Base-by-base conservation (phyloP, 768 basidiomycete species). In the Trametes cinnabarina region DNA sequence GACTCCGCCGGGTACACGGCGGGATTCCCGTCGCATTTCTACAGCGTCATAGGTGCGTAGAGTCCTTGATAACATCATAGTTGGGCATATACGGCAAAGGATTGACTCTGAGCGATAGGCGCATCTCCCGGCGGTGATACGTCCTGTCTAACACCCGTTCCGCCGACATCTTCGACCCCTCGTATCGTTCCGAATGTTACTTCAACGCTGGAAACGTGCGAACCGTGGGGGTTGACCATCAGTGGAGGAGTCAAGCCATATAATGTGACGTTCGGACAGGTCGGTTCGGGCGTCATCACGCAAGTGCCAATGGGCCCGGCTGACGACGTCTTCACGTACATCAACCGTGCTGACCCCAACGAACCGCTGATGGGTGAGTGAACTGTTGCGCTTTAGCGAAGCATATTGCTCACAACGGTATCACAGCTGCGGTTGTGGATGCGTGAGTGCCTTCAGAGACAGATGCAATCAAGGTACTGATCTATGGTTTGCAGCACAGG, bases 191-290 rank as follows among this genome's bases (percentile, higher is more conserved):
- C 77, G 8, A 79, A 79, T 63, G 68, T 76, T 46, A 77, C 79
- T 0, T 63, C 61, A 9, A 62, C 65, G 1, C 53, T 81, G 2
- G 56, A 68, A 39, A 79, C 79, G 12, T 83, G 80, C 62, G 63
- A 78, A 34, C 76, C 77, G 2, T 81, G 80, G 80, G 76, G 78
- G 3, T 56, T 81, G 3, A 72, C 67, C 2, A 72, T 82, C 44
- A 73, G 66, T 11, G 80, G 78, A 7, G 79, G 78, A 11, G 67
- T 68, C 0, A 73, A 74, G 32, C 83, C 81, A 0, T 81, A 81
- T 66, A 74, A 61, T 14, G 58, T 82, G 17, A 76, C 74, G 0
- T 57, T 83, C 23, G 73, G 72, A 30, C 69, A 72, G 7, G 51
- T 73, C 30, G 69, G 72, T 47, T 76, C 78, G 0, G 69, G 74